Evolutionary conservation across 805 yeast genomes (phyloP).

Genomic region (Yamadazyma sp.): DNA sequence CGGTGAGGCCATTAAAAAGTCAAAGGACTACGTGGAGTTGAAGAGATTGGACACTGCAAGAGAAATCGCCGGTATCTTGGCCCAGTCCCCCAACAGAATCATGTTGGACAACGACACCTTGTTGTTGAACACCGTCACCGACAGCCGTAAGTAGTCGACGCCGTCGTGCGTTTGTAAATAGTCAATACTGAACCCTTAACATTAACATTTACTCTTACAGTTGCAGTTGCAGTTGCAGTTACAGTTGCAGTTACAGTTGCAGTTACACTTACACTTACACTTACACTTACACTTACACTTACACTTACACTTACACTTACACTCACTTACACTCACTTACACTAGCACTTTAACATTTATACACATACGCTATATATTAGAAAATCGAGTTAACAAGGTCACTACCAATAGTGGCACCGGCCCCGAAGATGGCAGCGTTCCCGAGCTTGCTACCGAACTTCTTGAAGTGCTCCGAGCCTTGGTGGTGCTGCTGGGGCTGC

Average conservation of each 20-base stretch:
- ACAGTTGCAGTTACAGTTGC: no score
- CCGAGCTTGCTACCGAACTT: conserved; percentile 81
- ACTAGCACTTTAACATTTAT: no score
- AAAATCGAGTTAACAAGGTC: conserved; percentile 75
- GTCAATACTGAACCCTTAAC: no score
- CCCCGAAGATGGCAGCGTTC: conserved; percentile 93
- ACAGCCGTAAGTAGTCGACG: conserved; percentile 66
- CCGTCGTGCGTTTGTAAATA: conserved; percentile 15
- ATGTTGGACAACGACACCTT: conserved; percentile 89
- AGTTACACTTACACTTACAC: no score
- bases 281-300: no score
- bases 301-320: no score
- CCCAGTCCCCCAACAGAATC: conserved; percentile 88
- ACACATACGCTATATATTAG: conserved; percentile 24
- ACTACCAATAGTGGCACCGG: conserved; percentile 92
- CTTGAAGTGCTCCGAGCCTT: conserved; percentile 41
- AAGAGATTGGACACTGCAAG: conserved; percentile 96
- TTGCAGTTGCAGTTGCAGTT: no score
- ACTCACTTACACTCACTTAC: no score
- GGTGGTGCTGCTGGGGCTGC: conserved; percentile 18
- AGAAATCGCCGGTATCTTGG: conserved; percentile 85
- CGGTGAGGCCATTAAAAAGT: conserved; percentile 98
- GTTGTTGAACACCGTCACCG: conserved; percentile 83
- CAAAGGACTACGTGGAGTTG: conserved; percentile 92
- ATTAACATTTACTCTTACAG: no score